Conservation (phyloP, 345 rosid genomes). For the Linum tenue region DNA sequence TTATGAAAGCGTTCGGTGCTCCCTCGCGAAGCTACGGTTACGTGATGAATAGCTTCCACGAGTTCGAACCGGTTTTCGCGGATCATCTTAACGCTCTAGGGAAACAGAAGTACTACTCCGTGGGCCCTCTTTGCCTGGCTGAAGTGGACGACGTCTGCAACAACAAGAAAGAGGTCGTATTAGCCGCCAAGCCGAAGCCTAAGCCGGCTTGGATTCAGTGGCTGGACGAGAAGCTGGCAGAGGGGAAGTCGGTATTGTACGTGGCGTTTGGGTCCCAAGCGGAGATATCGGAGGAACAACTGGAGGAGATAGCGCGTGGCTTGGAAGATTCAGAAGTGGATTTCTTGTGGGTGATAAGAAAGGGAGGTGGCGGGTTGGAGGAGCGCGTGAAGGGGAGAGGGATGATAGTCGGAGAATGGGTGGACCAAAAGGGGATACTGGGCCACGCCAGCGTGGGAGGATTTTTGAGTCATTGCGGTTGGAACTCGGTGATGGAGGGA, state of each 20-base stretch:
- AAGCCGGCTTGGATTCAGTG: slow-evolving; percentile 49
- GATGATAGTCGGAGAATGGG: slow-evolving; percentile 57
- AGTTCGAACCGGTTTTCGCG: slow-evolving; percentile 50
- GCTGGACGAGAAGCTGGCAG: slow-evolving; percentile 45
- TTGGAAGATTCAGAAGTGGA: slow-evolving; percentile 45
- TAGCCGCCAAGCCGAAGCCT: not conserved
- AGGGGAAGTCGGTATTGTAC: slow-evolving; percentile 48
- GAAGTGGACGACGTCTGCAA: slow-evolving; percentile 6
- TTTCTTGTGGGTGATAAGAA: slow-evolving; percentile 58
- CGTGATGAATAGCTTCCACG: slow-evolving; percentile 46
- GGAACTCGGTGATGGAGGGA: slow-evolving; percentile 63
- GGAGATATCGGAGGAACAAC: slow-evolving; percentile 43
- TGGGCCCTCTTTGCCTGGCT: slow-evolving; percentile 54
- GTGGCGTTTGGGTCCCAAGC: slow-evolving; percentile 80
- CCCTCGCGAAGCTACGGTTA: slow-evolving; percentile 28
- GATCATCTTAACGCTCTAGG: slow-evolving; percentile 22
- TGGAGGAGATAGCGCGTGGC: slow-evolving; percentile 46
- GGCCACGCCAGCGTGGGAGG: slow-evolving; percentile 52
- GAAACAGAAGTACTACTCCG: slow-evolving; percentile 25
- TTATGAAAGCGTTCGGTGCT: slow-evolving; percentile 1
- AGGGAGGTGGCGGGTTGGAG: slow-evolving; percentile 10
- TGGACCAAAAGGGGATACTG: slow-evolving; percentile 53
- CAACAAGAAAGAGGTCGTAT: slow-evolving; percentile 8
- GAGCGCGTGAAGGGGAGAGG: slow-evolving; percentile 31
- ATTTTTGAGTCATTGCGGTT: slow-evolving; percentile 75